Conservation (phyloP, 139 green algal genomes). For the Chlorella sp. region DNA sequence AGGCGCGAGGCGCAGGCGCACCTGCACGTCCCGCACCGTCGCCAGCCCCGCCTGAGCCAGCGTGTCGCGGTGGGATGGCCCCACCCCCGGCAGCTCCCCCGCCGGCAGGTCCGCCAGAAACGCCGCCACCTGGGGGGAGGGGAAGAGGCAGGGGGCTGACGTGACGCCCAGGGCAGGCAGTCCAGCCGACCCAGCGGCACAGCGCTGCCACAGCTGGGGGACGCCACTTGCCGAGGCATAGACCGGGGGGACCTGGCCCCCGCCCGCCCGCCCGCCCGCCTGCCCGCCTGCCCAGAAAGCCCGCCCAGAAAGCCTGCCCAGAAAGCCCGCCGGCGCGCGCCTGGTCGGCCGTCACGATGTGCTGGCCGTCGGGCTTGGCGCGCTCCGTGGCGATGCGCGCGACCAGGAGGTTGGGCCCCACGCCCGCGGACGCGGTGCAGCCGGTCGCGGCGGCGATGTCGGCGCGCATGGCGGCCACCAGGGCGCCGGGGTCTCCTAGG, state of each 20-base stretch:
- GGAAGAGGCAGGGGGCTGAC: not conserved
- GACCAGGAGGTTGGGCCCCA: slow-evolving; percentile 73
- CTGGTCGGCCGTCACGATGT: not conserved
- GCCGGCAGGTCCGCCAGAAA: slow-evolving; percentile 59
- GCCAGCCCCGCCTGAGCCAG: slow-evolving; percentile 66
- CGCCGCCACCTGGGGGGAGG: not conserved
- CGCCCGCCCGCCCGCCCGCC: not conserved
- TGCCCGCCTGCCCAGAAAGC: not conserved
- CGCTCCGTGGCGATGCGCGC: slow-evolving; percentile 63
- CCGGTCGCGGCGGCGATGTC: slow-evolving; percentile 55
- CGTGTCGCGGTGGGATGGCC: slow-evolving; percentile 62
- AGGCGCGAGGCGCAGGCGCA: not conserved
- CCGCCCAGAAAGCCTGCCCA: too few relatives aligned
- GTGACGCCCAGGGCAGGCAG: too few relatives aligned
- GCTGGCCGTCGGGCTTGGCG: slow-evolving; percentile 73
- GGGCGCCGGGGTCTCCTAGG: slow-evolving; percentile 59
- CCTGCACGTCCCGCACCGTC: slow-evolving; percentile 55
- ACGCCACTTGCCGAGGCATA: too few relatives aligned
- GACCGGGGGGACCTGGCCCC: too few relatives aligned
- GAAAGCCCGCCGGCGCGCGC: too few relatives aligned
- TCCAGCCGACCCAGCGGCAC: too few relatives aligned
- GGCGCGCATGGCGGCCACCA: slow-evolving; percentile 58
- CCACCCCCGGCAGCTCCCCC: slow-evolving; percentile 86
- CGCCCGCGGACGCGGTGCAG: slow-evolving; percentile 69
- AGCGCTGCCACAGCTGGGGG: too few relatives aligned